These are phyloP conservation scores for Candida maltosa DNA, from an alignment of 805 yeast genomes.

Conservation along the genomic window DNA sequence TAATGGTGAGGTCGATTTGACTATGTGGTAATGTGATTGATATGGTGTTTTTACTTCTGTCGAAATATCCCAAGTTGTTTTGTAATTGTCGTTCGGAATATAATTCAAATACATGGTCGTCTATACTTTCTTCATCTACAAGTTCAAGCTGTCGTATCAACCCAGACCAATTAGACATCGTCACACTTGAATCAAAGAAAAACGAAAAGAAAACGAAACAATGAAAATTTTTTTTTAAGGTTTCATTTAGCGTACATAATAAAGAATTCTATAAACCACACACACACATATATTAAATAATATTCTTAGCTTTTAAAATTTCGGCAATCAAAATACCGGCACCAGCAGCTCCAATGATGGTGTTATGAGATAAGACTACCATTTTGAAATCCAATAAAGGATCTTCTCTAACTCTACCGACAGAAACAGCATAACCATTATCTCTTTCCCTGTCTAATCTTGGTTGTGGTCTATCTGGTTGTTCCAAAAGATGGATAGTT, in stretches of 20 bases:
- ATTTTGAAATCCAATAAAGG: constrained; percentile 91
- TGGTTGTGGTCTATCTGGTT: constrained; percentile 94
- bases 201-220: no score
- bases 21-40: constrained; percentile 16
- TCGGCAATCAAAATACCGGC: constrained; percentile 96
- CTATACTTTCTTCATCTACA: constrained; percentile 15
- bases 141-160: no score
- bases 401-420: constrained; percentile 91
- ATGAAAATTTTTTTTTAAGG: no score
- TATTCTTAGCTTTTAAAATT: constrained; percentile 69
- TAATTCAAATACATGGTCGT: constrained; percentile 31
- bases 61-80: constrained; percentile 34
- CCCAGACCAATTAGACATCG: no score
- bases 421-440: constrained; percentile 88
- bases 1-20: constrained; percentile 23
- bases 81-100: constrained; percentile 25
- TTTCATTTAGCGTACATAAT: not conserved
- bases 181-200: no score
- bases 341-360: constrained; percentile 98
- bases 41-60: constrained; percentile 21
- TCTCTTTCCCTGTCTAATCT: constrained; percentile 96
- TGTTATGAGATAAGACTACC: constrained; percentile 97
- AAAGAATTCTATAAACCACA: not conserved
- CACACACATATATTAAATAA: constrained; percentile 53
- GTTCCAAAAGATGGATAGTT: constrained; percentile 88